These are phyloP conservation scores for Cercospora nicotianae DNA, from an alignment of 2,329 filamentous ascomycete genomes.

Conservation along the genomic window DNA sequence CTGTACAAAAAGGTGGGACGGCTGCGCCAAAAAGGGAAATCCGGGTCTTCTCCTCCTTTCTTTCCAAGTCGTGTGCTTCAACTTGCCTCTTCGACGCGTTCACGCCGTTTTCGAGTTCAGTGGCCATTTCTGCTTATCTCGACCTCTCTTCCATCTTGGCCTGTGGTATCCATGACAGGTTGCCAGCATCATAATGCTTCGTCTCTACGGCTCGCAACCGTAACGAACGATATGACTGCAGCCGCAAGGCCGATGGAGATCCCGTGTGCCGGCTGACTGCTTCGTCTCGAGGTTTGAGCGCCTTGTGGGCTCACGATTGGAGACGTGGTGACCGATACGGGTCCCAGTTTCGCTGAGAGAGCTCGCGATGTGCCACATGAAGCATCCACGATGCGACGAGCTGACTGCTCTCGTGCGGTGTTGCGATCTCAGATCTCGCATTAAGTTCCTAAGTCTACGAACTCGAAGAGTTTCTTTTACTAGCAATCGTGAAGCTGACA, in stretches of 20 bases:
- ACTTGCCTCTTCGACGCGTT: not conserved
- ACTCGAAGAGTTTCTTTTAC: not conserved
- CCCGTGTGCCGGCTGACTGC: not conserved
- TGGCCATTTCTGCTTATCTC: not conserved
- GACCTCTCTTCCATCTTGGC: not conserved
- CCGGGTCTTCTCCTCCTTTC: not conserved
- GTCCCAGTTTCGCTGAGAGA: not conserved
- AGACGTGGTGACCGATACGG: not conserved
- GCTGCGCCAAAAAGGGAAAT: not conserved
- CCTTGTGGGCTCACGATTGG: not conserved
- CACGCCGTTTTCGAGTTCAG: not conserved
- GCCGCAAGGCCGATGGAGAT: not conserved
- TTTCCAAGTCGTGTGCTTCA: not conserved
- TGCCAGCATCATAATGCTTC: not conserved
- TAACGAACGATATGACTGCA: not conserved
- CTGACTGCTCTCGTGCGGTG: not conserved
- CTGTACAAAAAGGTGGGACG: slow-evolving; percentile 4
- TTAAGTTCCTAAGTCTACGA: not conserved
- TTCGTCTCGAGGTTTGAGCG: not conserved
- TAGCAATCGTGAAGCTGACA: not conserved
- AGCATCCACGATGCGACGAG: not conserved
- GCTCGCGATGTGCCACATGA: not conserved
- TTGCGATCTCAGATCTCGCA: not conserved
- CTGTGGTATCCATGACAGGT: not conserved
- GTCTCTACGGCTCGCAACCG: not conserved